These are phyloP conservation scores for Conticribra guillardii DNA, from an alignment of 108 stramenopile genomes.

Conservation along the genomic window DNA sequence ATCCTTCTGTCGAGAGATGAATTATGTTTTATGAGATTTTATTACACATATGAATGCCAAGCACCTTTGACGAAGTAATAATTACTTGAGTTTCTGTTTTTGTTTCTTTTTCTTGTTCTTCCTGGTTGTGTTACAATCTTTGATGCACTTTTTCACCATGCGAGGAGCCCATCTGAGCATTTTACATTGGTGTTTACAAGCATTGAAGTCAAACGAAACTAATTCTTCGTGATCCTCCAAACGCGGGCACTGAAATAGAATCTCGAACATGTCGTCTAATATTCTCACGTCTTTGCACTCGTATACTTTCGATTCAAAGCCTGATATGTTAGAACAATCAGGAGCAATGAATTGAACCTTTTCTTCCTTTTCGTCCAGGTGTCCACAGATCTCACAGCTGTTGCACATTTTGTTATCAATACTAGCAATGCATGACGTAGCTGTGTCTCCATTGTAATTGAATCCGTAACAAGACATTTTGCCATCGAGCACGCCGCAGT, in stretches of 20 bases:
- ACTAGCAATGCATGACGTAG: neutral
- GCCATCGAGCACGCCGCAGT: neutral
- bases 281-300: neutral
- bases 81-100: too few species aligned
- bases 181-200: neutral
- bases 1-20: too few species aligned
- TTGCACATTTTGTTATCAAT: neutral
- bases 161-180: neutral
- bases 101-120: too few species aligned
- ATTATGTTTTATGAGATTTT: too few species aligned
- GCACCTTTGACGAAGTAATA: too few species aligned
- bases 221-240: neutral
- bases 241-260: neutral
- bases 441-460: neutral
- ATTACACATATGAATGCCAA: too few species aligned
- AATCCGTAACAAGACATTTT: neutral
- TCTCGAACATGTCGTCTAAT: neutral
- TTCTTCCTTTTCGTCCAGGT: neutral
- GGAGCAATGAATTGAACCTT: neutral
- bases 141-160: neutral
- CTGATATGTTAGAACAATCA: neutral
- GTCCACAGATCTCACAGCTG: neutral
- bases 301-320: neutral
- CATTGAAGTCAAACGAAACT: neutral
- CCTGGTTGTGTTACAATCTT: neutral